Evolutionary conservation across 2,329 filamentous ascomycete genomes (phyloP).

Genomic region (Microcera coccophila): DNA sequence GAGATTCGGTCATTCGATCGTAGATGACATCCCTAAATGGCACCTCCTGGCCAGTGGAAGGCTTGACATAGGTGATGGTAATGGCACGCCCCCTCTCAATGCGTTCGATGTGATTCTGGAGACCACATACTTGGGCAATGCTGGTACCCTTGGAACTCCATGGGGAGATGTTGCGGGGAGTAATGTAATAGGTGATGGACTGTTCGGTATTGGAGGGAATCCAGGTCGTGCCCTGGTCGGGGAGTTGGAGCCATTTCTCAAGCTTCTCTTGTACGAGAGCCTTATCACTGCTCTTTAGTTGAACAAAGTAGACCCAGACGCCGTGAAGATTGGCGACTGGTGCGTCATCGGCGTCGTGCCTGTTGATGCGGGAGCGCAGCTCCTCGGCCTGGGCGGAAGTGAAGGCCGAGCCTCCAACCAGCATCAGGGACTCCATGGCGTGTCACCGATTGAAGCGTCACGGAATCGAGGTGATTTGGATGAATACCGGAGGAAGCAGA

Average conservation of each 20-base stretch:
- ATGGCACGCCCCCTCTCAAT: constrained; percentile 85
- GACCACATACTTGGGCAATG: constrained; percentile 86
- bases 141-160: constrained; percentile 97
- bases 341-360: constrained; percentile 23
- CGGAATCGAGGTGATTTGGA: neutral
- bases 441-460: neutral
- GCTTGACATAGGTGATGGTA: constrained; percentile 58
- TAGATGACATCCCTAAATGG: constrained; percentile 69
- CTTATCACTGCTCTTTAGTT: constrained; percentile 45
- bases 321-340: constrained; percentile 43
- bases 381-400: constrained; percentile 27
- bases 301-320: constrained; percentile 58
- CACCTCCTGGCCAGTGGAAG: constrained; percentile 44
- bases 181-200: constrained; percentile 63
- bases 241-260: constrained; percentile 16
- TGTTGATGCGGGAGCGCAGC: constrained; percentile 36
- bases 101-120: constrained; percentile 65
- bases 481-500: neutral
- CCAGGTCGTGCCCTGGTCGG: constrained; percentile 4
- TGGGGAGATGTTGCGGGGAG: constrained; percentile 83
- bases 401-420: constrained; percentile 15
- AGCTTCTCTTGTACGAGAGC: constrained; percentile 40
- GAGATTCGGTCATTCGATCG: constrained; percentile 93
- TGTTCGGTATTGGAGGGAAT: constrained; percentile 32
- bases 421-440: constrained; percentile 13